These are phyloP conservation scores for Thuidium tamariscinum DNA, from an alignment of 225 moss, liverwort and hornwort species.

Conservation along the genomic window DNA sequence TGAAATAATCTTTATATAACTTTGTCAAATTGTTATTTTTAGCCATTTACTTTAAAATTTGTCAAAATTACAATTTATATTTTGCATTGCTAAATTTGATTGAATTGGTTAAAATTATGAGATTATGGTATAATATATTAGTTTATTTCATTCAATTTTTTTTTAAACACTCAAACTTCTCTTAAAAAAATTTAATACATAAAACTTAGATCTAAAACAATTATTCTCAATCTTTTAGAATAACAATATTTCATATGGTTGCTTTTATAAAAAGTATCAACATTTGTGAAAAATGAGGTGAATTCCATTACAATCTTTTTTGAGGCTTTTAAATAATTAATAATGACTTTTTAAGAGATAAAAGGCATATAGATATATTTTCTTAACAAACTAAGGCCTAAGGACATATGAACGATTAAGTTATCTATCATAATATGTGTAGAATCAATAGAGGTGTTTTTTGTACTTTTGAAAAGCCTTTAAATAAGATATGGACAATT, in stretches of 20 bases:
- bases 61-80: not conserved
- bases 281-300: not conserved
- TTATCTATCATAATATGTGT: not conserved
- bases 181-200: not conserved
- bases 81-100: not conserved
- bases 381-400: not conserved
- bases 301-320: not conserved
- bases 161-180: rapidly evolving
- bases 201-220: not conserved
- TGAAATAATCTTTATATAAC: rapidly evolving
- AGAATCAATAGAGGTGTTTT: not conserved
- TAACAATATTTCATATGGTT: not conserved
- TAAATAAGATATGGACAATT: too few species aligned
- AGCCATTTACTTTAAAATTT: not conserved
- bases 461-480: not conserved
- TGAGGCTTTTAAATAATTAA: not conserved
- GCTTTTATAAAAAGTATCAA: not conserved
- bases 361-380: not conserved
- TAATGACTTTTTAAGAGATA: not conserved
- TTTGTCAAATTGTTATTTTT: not conserved
- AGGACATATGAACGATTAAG: not conserved
- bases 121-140: not conserved
- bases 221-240: not conserved
- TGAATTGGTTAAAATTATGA: not conserved
- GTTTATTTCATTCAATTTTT: not conserved